Evolutionary conservation across 768 basidiomycete species (phyloP).

Genomic region (Agaricus blazei): DNA sequence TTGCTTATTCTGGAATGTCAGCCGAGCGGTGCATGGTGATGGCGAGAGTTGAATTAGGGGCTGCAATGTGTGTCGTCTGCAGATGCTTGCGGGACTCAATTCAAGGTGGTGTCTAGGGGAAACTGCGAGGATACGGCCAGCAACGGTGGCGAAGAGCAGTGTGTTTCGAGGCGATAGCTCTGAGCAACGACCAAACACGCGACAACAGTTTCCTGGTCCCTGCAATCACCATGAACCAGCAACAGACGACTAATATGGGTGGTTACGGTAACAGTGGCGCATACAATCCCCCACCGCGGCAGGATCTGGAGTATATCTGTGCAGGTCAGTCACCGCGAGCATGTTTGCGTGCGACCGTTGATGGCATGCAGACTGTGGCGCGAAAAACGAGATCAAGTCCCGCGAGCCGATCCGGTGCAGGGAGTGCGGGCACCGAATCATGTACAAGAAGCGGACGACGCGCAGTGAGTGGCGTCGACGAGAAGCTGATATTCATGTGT

Average conservation of each 20-base stretch:
- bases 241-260: slow-evolving; percentile 14
- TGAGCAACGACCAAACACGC: neutral
- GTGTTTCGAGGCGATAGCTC: no score
- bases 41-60: neutral
- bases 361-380: slow-evolving; percentile 69
- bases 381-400: slow-evolving; percentile 85
- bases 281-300: slow-evolving; percentile 35
- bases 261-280: slow-evolving; percentile 17
- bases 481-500: slow-evolving; percentile 7
- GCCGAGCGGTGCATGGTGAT: slow-evolving; percentile 7
- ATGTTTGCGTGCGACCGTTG: no score
- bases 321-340: slow-evolving; percentile 49
- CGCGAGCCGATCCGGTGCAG: slow-evolving; percentile 93
- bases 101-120: neutral
- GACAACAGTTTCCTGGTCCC: slow-evolving; percentile 9
- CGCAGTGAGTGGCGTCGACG: slow-evolving; percentile 59
- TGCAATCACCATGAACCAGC: slow-evolving; percentile 24
- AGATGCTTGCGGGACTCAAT: neutral
- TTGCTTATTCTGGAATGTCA: slow-evolving; percentile 10
- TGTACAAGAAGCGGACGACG: slow-evolving; percentile 96
- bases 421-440: slow-evolving; percentile 96
- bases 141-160: no score
- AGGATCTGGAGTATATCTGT: slow-evolving; percentile 83
- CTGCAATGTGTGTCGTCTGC: no score
- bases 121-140: neutral